A percentile compares a stretch with the other conserved stretches of the same genome.
phyloP scores from a whole-genome alignment of 2,329 filamentous ascomycete genomes.

The Paecilomyces niveus region DNA sequence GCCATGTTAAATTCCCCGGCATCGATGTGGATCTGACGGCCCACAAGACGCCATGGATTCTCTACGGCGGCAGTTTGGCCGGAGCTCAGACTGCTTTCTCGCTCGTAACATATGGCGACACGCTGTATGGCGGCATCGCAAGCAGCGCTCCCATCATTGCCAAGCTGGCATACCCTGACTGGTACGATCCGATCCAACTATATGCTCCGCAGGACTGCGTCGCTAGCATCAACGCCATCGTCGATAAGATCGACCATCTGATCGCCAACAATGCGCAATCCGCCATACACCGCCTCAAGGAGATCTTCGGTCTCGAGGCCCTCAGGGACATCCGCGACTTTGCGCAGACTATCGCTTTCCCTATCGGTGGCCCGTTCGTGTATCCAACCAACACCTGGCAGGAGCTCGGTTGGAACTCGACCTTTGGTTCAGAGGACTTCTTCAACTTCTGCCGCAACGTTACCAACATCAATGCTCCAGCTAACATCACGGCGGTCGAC shows the following conservation, averaged over 20 bases:
- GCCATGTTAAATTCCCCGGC: not conserved
- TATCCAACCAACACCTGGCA: not conserved
- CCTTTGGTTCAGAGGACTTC: not conserved
- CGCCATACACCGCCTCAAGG: not conserved
- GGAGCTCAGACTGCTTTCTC: not conserved
- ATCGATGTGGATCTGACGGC: not conserved
- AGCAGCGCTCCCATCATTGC: not conserved
- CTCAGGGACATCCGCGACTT: not conserved
- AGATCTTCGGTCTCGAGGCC: not conserved
- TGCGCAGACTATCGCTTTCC: not conserved
- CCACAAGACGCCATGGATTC: not conserved
- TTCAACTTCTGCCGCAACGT: not conserved
- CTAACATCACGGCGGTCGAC: not conserved
- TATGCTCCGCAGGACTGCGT: not conserved
- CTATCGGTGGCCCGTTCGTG: not conserved
- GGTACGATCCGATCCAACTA: not conserved
- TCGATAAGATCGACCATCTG: not conserved
- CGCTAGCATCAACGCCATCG: not conserved
- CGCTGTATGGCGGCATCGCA: not conserved
- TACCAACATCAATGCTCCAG: not conserved
- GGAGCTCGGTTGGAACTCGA: not conserved
- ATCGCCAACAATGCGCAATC: not conserved
- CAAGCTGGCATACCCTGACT: not conserved
- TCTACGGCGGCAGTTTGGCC: not conserved
- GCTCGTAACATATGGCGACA: not conserved